Percentiles rank a stretch among this genome's conserved stretches.
Conservation (phyloP, 768 basidiomycete genomes). For the Gyrodon lividus region DNA sequence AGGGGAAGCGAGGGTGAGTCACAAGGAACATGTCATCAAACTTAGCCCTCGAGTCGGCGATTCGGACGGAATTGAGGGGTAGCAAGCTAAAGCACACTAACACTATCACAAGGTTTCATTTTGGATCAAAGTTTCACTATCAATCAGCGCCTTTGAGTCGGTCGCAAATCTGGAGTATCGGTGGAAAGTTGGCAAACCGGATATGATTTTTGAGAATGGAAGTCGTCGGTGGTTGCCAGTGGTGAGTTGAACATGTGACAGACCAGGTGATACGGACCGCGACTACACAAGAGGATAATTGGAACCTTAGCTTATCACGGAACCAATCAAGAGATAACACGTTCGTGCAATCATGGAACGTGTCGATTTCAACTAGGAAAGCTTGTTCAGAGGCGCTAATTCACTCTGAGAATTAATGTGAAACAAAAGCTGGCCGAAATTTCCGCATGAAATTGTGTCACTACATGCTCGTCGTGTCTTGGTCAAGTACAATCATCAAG, state of each 20-base stretch:
- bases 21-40: conserved; percentile 15
- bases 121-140: not conserved
- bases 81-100: conserved; percentile 13
- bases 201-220: conserved; percentile 1
- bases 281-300: too few relatives aligned
- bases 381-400: too few relatives aligned
- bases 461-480: too few relatives aligned
- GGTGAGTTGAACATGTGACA: not conserved
- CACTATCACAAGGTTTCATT: conserved; percentile 9
- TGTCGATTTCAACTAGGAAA: too few relatives aligned
- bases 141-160: not conserved
- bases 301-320: too few relatives aligned
- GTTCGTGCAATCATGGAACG: too few relatives aligned
- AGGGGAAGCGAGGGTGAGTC: conserved; percentile 4
- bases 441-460: too few relatives aligned
- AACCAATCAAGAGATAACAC: too few relatives aligned
- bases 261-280: not conserved
- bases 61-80: conserved; percentile 6
- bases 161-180: conserved; percentile 4
- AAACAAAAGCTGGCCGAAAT: too few relatives aligned
- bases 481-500: too few relatives aligned
- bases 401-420: too few relatives aligned
- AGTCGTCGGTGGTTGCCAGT: too few relatives aligned
- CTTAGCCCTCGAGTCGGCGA: conserved; percentile 15
- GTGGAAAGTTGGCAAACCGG: conserved; percentile 8